Conservation (phyloP, 495 filamentous ascomycete species). For the Hapsidospora chrysogenum region DNA sequence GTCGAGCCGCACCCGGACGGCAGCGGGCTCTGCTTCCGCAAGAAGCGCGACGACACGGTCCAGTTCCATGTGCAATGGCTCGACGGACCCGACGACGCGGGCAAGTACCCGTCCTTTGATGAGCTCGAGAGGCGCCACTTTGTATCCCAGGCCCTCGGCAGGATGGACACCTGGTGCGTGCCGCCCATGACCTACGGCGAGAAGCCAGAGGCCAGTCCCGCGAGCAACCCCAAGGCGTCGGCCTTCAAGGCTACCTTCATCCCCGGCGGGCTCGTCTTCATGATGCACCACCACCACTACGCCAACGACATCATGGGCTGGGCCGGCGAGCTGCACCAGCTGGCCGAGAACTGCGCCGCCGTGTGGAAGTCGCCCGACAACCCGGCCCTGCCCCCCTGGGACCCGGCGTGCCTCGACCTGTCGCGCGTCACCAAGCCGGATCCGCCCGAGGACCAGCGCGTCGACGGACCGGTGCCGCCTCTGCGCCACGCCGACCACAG, state of each 20-base stretch:
- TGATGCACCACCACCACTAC: slow-evolving; percentile 27
- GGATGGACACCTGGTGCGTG: slow-evolving; percentile 15
- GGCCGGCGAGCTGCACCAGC: slow-evolving; percentile 18
- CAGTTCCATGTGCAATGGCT: slow-evolving; percentile 23
- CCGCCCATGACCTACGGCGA: slow-evolving; percentile 23
- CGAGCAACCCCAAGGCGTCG: slow-evolving; percentile 14
- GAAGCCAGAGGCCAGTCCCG: slow-evolving; percentile 19
- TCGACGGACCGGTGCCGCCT: slow-evolving; percentile 16
- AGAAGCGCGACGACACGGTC: slow-evolving; percentile 23
- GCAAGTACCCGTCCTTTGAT: slow-evolving; percentile 11
- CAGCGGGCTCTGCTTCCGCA: slow-evolving; percentile 22
- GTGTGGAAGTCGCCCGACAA: slow-evolving; percentile 12
- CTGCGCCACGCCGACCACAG: slow-evolving; percentile 15
- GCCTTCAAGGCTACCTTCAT: slow-evolving; percentile 27
- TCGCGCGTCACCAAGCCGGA: slow-evolving; percentile 14
- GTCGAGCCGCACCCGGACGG: slow-evolving; percentile 19
- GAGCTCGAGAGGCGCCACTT: slow-evolving; percentile 17
- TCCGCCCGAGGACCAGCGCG: slow-evolving; percentile 8
- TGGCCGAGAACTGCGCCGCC: slow-evolving; percentile 26
- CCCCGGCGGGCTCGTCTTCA: slow-evolving; percentile 22
- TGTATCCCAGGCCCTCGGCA: slow-evolving; percentile 10
- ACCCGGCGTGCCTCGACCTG: slow-evolving; percentile 14
- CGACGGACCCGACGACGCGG: slow-evolving; percentile 12
- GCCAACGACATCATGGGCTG: slow-evolving; percentile 26
- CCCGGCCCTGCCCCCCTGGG: slow-evolving; percentile 21